Evolutionary conservation across 306 rosid genomes (phyloP).

Genomic region (Quercus parvula): DNA sequence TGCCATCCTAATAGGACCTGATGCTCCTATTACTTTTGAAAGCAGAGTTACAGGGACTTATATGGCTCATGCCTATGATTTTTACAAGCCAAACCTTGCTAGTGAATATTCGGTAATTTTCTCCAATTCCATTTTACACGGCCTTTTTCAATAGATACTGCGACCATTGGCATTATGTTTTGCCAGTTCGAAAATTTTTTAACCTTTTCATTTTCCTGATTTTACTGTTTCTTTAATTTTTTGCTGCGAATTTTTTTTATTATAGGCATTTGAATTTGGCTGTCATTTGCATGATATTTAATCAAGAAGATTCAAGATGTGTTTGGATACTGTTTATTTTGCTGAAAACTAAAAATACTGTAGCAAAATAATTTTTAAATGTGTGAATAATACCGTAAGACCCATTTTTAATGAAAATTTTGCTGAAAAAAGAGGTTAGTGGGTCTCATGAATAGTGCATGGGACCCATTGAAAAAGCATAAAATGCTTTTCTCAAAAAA

Average conservation of each 20-base stretch:
- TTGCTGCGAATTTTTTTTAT: neutral
- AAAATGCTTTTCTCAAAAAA: too few species aligned
- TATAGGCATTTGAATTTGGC: too few species aligned
- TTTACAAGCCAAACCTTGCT: slow-evolving; percentile 95
- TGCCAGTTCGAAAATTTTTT: neutral
- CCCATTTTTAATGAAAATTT: too few species aligned
- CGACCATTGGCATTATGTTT: neutral
- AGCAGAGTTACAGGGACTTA: slow-evolving; percentile 92
- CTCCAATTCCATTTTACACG: neutral
- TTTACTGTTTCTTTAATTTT: neutral
- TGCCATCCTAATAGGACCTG: slow-evolving; percentile 83
- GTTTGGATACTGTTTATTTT: too few species aligned
- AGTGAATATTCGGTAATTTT: slow-evolving; percentile 92
- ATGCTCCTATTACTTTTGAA: slow-evolving; percentile 90
- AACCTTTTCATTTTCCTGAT: neutral
- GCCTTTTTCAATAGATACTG: neutral
- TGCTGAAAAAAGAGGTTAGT: too few species aligned
- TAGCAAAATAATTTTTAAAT: too few species aligned
- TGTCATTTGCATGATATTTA: neutral
- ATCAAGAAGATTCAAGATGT: neutral
- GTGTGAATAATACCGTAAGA: too few species aligned
- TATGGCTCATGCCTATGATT: slow-evolving; percentile 88
- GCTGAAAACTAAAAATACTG: too few species aligned
- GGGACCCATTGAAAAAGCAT: too few species aligned
- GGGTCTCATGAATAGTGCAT: too few species aligned